Conservation (phyloP, 2,329 filamentous ascomycete species). For the Penicillium fuscoglaucum region DNA sequence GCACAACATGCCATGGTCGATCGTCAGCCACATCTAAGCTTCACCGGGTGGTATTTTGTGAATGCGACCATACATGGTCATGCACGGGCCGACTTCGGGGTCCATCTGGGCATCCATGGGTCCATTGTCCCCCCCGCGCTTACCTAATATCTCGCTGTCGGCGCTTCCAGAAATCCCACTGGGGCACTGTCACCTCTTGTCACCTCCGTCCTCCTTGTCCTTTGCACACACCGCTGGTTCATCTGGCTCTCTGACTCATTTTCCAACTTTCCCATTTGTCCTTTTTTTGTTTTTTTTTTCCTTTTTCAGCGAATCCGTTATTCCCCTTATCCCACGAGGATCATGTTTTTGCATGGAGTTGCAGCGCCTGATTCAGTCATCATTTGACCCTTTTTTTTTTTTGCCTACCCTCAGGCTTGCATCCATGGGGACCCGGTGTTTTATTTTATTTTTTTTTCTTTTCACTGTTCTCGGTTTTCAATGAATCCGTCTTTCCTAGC, state of each 20-base stretch:
- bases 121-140: conserved; percentile 21
- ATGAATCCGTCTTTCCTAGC: conserved; percentile 18
- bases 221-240: conserved; percentile 19
- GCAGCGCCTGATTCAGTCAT: conserved; percentile 7
- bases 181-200: background rate
- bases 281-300: background rate
- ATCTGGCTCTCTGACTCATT: conserved; percentile 9
- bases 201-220: background rate
- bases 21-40: background rate
- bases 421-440: conserved; percentile 22
- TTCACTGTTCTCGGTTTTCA: conserved; percentile 8
- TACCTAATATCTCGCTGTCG: conserved; percentile 29
- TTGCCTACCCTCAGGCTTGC: conserved; percentile 11
- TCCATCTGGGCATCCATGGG: background rate
- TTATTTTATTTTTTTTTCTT: conserved; percentile 4
- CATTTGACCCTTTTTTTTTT: conserved; percentile 7
- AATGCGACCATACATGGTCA: background rate
- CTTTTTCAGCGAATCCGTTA: conserved; percentile 3
- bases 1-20: background rate
- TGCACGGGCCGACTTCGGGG: conserved; percentile 7
- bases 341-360: conserved; percentile 3
- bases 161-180: conserved; percentile 25
- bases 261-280: background rate
- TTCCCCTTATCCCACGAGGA: background rate
- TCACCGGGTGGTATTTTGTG: background rate